A percentile compares a stretch with the other conserved stretches of the same genome.
Evolutionary conservation across 257 asterid species (phyloP).

Genomic region (Rubia yunnanensis): DNA sequence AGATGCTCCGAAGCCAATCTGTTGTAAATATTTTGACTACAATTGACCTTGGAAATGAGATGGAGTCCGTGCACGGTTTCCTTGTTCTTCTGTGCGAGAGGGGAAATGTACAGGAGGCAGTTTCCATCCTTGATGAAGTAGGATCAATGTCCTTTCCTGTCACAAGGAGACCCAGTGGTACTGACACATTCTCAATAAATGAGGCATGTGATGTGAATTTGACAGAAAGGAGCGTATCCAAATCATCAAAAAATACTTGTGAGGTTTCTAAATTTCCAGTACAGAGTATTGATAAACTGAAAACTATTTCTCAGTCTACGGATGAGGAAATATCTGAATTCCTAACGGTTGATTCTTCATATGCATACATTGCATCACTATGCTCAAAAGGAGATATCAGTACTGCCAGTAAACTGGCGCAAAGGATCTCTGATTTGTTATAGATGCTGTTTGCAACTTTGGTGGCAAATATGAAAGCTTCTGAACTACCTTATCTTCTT

Average conservation of each 20-base stretch:
- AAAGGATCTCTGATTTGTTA: constrained; percentile 29
- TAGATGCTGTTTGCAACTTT: constrained; percentile 17
- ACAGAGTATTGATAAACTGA: constrained; percentile 16
- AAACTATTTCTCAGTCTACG: constrained; percentile 13
- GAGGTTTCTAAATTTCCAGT: constrained; percentile 17
- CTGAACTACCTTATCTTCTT: constrained; percentile 1
- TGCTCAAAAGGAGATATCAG: constrained; percentile 58
- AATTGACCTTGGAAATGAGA: constrained; percentile 42
- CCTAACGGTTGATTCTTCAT: constrained; percentile 49
- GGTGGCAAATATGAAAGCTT: background rate
- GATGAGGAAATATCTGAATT: constrained; percentile 27
- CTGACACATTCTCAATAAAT: constrained; percentile 8
- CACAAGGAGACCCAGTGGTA: constrained; percentile 18
- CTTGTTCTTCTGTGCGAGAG: constrained; percentile 60
- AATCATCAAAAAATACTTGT: constrained; percentile 4
- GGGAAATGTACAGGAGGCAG: constrained; percentile 71
- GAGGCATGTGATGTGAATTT: constrained; percentile 17
- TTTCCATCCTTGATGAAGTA: constrained; percentile 65
- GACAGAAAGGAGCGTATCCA: constrained; percentile 10
- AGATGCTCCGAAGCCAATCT: constrained; percentile 59
- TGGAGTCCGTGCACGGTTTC: constrained; percentile 51
- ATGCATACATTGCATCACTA: constrained; percentile 44
- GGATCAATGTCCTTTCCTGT: constrained; percentile 36
- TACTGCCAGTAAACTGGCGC: constrained; percentile 56
- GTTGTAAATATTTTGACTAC: constrained; percentile 42